Evolutionary conservation across 139 green algal genomes (phyloP).

Genomic region (Picochlorum sp.): DNA sequence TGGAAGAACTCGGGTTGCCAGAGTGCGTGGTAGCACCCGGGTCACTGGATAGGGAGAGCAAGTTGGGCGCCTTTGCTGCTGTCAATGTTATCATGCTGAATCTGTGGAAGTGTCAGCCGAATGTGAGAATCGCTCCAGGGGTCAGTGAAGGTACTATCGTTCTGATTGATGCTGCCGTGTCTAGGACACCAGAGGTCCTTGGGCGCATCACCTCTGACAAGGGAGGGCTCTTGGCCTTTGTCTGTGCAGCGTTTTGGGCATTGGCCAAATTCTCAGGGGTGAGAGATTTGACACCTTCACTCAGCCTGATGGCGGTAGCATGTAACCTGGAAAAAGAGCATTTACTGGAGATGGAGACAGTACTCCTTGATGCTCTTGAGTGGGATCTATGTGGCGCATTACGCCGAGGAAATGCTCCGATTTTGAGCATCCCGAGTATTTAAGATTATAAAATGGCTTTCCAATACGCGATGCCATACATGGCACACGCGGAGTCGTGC

Average conservation of each 20-base stretch:
- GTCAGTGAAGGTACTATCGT: constrained; percentile 2
- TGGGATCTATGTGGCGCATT: not conserved
- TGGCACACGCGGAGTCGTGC: too few species aligned
- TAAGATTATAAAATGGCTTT: too few species aligned
- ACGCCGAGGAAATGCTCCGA: not conserved
- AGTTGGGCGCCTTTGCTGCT: not conserved
- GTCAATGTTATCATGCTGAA: not conserved
- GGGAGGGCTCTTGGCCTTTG: not conserved
- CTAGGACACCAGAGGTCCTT: not conserved
- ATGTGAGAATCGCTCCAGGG: not conserved
- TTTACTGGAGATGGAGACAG: constrained; percentile 5
- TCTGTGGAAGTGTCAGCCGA: not conserved
- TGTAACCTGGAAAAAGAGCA: constrained; percentile 29
- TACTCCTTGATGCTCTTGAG: not conserved
- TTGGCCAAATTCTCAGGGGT: constrained; percentile 3
- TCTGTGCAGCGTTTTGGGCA: constrained; percentile 6
- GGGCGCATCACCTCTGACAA: not conserved
- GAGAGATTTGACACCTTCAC: constrained; percentile 12
- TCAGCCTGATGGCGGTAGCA: constrained; percentile 15
- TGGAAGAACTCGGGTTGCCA: too few species aligned
- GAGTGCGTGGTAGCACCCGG: too few species aligned
- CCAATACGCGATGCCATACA: too few species aligned
- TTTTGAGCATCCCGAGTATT: too few species aligned
- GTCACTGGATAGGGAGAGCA: too few species aligned
- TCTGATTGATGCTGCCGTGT: constrained; percentile 2